Conservation (phyloP, 768 basidiomycete genomes). For the Vararia minispora region DNA sequence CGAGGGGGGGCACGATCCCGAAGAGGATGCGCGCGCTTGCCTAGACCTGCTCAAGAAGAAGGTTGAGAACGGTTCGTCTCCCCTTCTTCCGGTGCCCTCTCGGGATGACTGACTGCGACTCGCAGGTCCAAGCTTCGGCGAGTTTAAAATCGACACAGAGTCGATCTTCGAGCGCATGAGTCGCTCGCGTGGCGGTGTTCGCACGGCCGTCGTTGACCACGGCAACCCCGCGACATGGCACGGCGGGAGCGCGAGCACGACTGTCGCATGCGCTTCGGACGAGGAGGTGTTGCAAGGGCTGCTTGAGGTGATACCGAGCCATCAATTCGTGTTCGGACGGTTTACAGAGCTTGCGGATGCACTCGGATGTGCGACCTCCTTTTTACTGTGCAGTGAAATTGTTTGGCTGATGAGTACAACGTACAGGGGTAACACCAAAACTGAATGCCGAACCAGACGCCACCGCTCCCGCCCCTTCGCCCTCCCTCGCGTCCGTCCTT, state of each 20-base stretch:
- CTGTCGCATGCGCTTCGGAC: slow-evolving; percentile 65
- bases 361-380: slow-evolving; percentile 55
- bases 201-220: slow-evolving; percentile 71
- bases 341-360: slow-evolving; percentile 74
- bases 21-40: slow-evolving; percentile 89
- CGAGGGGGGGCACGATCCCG: slow-evolving; percentile 85
- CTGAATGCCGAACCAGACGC: background rate
- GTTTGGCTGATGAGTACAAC: too few species aligned
- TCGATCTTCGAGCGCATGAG: slow-evolving; percentile 81
- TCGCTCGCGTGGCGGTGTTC: slow-evolving; percentile 36
- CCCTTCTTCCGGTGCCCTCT: background rate
- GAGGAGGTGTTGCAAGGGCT: slow-evolving; percentile 69
- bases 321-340: slow-evolving; percentile 79
- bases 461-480: slow-evolving; percentile 17
- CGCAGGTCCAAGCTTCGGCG: slow-evolving; percentile 65
- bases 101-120: background rate
- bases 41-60: slow-evolving; percentile 78
- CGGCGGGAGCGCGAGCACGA: slow-evolving; percentile 70
- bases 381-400: background rate
- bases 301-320: slow-evolving; percentile 42
- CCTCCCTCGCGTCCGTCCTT: slow-evolving; percentile 21
- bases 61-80: slow-evolving; percentile 46
- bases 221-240: slow-evolving; percentile 81
- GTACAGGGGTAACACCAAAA: slow-evolving; percentile 61
- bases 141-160: slow-evolving; percentile 77